These are phyloP conservation scores for Gonapodya sp. DNA, from an alignment of 192 early-diverging fungal species.

Conservation along the genomic window DNA sequence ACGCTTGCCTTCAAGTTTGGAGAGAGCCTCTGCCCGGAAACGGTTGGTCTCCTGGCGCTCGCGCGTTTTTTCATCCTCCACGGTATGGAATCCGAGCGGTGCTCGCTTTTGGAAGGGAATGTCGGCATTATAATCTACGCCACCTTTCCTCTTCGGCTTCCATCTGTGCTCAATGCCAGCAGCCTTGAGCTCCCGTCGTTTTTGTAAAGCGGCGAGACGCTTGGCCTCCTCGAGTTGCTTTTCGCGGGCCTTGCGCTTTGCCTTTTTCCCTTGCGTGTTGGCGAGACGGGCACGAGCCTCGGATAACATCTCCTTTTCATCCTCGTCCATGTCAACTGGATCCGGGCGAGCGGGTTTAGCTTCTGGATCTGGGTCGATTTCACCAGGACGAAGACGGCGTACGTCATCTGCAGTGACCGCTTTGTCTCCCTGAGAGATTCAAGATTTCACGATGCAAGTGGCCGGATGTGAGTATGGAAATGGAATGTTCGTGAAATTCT, in stretches of 20 bases:
- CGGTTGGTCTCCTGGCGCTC: constrained; percentile 45
- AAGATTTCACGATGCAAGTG: neutral
- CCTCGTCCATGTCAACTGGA: constrained; percentile 99
- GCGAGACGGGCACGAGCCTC: constrained; percentile 95
- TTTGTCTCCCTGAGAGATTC: constrained; percentile 32
- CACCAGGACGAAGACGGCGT: constrained; percentile 77
- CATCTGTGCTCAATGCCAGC: constrained; percentile 76
- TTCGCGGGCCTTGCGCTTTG: constrained; percentile 97
- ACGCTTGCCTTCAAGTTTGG: constrained; percentile 79
- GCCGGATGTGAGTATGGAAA: no score
- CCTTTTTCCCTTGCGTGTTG: constrained; percentile 99
- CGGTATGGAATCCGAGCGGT: constrained; percentile 86
- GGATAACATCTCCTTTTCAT: constrained; percentile 99
- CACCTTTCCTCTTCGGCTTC: constrained; percentile 59
- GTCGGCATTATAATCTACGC: constrained; percentile 91
- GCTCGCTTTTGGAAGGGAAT: constrained; percentile 88
- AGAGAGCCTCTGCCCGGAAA: constrained; percentile 59
- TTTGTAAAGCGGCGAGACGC: constrained; percentile 80
- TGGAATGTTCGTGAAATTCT: constrained; percentile 2
- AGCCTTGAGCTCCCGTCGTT: constrained; percentile 90
- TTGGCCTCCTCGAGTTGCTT: constrained; percentile 93
- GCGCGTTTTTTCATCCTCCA: constrained; percentile 69
- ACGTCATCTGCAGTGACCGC: constrained; percentile 80
- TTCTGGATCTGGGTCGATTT: constrained; percentile 96
- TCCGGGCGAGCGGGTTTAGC: constrained; percentile 94